These are phyloP conservation scores for Hypoxylon rubiginosum DNA, from an alignment of 2,329 filamentous ascomycete species.

Conservation along the genomic window DNA sequence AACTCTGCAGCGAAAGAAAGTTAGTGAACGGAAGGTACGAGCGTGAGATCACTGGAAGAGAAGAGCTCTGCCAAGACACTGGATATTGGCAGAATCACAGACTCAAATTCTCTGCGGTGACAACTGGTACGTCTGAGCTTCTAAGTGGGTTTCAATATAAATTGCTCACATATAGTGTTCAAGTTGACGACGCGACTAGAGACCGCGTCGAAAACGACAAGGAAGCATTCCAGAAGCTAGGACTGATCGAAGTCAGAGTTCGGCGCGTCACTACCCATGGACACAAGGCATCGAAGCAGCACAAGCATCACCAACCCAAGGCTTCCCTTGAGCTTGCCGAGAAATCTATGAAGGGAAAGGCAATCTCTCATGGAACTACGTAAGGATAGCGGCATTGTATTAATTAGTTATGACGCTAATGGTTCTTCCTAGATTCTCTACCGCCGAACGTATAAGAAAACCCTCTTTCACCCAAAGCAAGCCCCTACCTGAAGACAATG, in stretches of 20 bases:
- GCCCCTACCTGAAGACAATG: conserved; percentile 33
- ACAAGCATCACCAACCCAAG: not conserved
- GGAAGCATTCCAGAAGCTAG: conserved; percentile 43
- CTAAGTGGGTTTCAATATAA: too few species aligned
- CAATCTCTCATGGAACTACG: conserved; percentile 53
- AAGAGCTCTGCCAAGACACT: not conserved
- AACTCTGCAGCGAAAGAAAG: too few species aligned
- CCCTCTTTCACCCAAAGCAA: too few species aligned
- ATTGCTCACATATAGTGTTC: not conserved
- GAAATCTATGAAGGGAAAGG: conserved; percentile 53
- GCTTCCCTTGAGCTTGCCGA: conserved; percentile 49
- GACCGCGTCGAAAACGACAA: conserved; percentile 47
- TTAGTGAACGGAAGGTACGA: too few species aligned
- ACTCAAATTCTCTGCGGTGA: conserved; percentile 48
- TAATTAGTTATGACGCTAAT: not conserved
- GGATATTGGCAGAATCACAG: conserved; percentile 28
- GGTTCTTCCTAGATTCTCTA: conserved; percentile 35
- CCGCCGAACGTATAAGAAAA: not conserved
- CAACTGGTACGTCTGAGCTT: conserved; percentile 40
- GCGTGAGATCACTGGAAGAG: conserved; percentile 8
- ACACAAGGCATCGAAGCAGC: conserved; percentile 5
- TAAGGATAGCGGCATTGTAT: conserved; percentile 28
- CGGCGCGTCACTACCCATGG: conserved; percentile 11
- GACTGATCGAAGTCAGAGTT: conserved; percentile 47
- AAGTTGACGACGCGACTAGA: conserved; percentile 46